Evolutionary conservation across 495 filamentous ascomycete species (phyloP).

Genomic region (Rhypophila decipiens): DNA sequence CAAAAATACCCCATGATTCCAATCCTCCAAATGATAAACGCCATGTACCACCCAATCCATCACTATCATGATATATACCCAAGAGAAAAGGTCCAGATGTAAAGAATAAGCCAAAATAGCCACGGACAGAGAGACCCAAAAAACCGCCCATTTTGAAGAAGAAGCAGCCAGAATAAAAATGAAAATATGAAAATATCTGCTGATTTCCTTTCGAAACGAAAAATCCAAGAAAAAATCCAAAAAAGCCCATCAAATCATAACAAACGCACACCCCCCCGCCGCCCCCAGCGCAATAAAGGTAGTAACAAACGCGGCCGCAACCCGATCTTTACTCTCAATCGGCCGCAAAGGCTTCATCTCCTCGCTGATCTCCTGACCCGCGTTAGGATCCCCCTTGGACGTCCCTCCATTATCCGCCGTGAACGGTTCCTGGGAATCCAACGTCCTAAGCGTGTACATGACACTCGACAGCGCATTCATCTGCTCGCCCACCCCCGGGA

Average conservation of each 20-base stretch:
- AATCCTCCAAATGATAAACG: too few relatives aligned
- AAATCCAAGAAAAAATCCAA: too few relatives aligned
- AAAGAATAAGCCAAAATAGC: too few relatives aligned
- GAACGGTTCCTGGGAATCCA: conserved; percentile 44
- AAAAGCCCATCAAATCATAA: conserved; percentile 34
- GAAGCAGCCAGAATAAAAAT: too few relatives aligned
- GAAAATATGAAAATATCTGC: too few relatives aligned
- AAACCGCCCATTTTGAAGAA: too few relatives aligned
- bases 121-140: too few relatives aligned
- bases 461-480: conserved; percentile 66
- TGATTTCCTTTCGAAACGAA: too few relatives aligned
- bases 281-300: conserved; percentile 50
- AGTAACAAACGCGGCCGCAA: conserved; percentile 62
- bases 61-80: too few relatives aligned
- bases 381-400: conserved; percentile 54
- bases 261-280: conserved; percentile 38
- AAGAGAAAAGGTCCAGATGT: too few relatives aligned
- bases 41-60: too few relatives aligned
- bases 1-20: too few relatives aligned
- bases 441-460: conserved; percentile 52
- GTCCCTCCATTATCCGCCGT: conserved; percentile 59
- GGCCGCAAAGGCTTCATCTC: conserved; percentile 18
- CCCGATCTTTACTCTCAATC: conserved; percentile 52
- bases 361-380: conserved; percentile 34
- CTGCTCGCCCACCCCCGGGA: conserved; percentile 60